Evolutionary conservation across 352 stramenopile species (phyloP), one percentile per base, ranked within the genome.

Genomic region (Globisporangium barbulae): DNA sequence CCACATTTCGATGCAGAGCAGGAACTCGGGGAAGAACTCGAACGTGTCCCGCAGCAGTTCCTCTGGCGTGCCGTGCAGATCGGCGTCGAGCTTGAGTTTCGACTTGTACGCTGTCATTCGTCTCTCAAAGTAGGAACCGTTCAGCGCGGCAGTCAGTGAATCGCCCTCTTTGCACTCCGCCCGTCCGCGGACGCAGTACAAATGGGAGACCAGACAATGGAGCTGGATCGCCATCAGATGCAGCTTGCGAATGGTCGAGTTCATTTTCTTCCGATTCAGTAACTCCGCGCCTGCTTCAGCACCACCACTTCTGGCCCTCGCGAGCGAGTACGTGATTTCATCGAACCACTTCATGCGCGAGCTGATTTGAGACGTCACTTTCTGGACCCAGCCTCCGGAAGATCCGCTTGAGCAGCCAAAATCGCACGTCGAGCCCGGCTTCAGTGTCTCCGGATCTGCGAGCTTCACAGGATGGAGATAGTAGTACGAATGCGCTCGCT

Each of bases 311-410:
- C 69, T 81, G 2, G 74, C 81, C 50, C 76, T 78, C 31, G 83
- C 81, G n/a, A 92, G 70, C 6, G 81, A 85, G 61, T 92, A 92
- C 9, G 83, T 83, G 25, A 88, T 65, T 8, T 79, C 85, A 57
- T 92, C 83, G 33, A 92, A 92, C 45, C 76, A 85, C 45, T 89
- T 92, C 81, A 92, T 92, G 21, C 83, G 83, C 0, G 83, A 89
- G 54, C 79, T 89, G 49, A 92, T 90, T 57, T 90, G 83, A 1
- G 79, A 84, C 21, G 89, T 76, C 35, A 92, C 60, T 53, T 92
- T 92, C 15, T 78, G 79, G 37, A 88, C 78, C 79, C 79, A 90
- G 31, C 85, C 86, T 41, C 76, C 53, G 0, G 81, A 74, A 13
- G 81, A 86, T 8, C 58, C 70, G 3, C 75, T 76, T 19, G 59